phyloP scores from a whole-genome alignment of 306 rosid genomes.

The Abrus precatorius region DNA sequence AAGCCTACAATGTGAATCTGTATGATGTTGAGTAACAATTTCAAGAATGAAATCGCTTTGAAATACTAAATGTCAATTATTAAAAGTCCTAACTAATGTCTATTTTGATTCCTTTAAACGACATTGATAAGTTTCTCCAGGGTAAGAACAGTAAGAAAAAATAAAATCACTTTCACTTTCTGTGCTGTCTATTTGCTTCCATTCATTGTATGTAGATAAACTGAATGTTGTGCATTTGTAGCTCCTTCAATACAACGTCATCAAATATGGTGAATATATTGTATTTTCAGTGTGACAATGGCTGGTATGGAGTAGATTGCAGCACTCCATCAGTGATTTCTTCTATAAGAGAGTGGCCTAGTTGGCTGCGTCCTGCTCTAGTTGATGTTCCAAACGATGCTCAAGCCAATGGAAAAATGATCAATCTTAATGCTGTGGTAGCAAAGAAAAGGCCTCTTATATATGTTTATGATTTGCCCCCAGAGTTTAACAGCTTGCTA shows the following conservation, averaged over 20 bases:
- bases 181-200: conserved; percentile 21
- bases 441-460: conserved; percentile 91
- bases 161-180: neutral
- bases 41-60: conserved; percentile 2
- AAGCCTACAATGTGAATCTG: conserved; percentile 27
- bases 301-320: conserved; percentile 99
- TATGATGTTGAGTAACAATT: conserved; percentile 9
- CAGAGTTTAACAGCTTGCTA: conserved; percentile 87
- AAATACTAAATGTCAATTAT: conserved; percentile 34
- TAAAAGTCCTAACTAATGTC: conserved; percentile 16
- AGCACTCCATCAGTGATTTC: conserved; percentile 81
- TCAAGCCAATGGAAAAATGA: conserved; percentile 52
- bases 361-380: conserved; percentile 90
- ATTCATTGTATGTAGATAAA: conserved; percentile 42
- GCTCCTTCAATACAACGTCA: conserved; percentile 48
- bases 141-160: conserved; percentile 27
- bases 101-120: conserved; percentile 23
- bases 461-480: conserved; percentile 90
- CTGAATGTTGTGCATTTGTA: conserved; percentile 47
- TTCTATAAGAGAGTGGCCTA: conserved; percentile 87
- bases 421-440: conserved; percentile 68
- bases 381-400: conserved; percentile 66
- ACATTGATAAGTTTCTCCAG: conserved; percentile 12
- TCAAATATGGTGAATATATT: conserved; percentile 52
- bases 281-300: conserved; percentile 80